Evolutionary conservation across 2,329 filamentous ascomycete species (phyloP).

Genomic region (Monosporascus sp.): DNA sequence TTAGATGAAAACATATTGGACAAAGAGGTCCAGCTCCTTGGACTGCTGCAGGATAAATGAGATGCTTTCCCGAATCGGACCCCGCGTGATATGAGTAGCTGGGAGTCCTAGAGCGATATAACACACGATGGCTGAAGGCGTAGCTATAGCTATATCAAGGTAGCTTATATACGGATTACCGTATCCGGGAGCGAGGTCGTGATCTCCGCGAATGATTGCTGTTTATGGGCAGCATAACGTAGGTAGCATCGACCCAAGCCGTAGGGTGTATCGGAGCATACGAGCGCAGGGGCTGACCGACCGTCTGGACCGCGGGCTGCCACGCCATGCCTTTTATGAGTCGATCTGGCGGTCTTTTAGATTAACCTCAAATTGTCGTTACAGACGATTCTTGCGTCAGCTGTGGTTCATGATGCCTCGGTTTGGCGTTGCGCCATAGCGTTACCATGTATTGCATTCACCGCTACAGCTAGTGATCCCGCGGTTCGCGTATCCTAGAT

Average conservation of each 20-base stretch:
- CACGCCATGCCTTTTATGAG: slow-evolving; percentile 31
- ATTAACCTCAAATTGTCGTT: slow-evolving; percentile 33
- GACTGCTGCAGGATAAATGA: slow-evolving; percentile 1
- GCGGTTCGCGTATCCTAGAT: too few species aligned
- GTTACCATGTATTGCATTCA: too few species aligned
- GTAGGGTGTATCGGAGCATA: slow-evolving; percentile 15
- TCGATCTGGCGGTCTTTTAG: slow-evolving; percentile 19
- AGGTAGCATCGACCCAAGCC: slow-evolving; percentile 12
- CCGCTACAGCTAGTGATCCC: too few species aligned
- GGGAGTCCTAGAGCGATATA: background rate
- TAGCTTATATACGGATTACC: background rate
- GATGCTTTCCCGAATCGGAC: background rate
- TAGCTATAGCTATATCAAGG: background rate
- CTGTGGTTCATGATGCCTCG: background rate
- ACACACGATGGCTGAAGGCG: too few species aligned
- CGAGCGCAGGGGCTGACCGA: slow-evolving; percentile 8
- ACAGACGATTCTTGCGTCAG: background rate
- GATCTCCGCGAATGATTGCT: slow-evolving; percentile 1
- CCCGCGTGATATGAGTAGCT: background rate
- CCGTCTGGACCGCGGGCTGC: slow-evolving; percentile 5
- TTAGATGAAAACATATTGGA: slow-evolving; percentile 42
- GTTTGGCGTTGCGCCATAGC: background rate
- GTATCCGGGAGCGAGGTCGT: background rate
- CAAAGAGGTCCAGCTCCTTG: slow-evolving; percentile 23
- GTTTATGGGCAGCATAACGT: slow-evolving; percentile 2